phyloP scores from a whole-genome alignment of 148 eudicot genomes.

The Rhododendron ovatum region DNA sequence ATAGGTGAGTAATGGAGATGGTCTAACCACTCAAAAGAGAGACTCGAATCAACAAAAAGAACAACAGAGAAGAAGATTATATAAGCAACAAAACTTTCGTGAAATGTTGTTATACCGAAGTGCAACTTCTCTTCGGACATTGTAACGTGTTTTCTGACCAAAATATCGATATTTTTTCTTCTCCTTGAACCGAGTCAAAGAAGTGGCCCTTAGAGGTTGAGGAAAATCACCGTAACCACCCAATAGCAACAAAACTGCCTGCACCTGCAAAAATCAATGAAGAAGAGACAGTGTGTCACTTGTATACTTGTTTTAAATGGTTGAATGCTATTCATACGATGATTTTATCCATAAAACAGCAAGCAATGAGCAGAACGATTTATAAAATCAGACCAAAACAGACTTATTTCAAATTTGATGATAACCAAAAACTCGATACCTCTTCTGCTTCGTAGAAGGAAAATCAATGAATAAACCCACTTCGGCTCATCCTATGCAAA shows the following conservation, averaged over 20 bases:
- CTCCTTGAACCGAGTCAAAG: slow-evolving; percentile 75
- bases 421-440: not conserved
- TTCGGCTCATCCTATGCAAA: not conserved
- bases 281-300: not conserved
- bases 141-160: slow-evolving; percentile 79
- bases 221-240: slow-evolving; percentile 50
- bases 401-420: not conserved
- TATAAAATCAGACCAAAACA: not conserved
- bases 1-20: not conserved
- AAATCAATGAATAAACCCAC: not conserved
- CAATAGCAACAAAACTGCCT: slow-evolving; percentile 77
- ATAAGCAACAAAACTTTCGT: not conserved
- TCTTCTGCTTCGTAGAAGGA: not conserved
- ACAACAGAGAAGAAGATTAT: not conserved
- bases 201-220: slow-evolving; percentile 67
- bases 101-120: slow-evolving; percentile 40
- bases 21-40: not conserved
- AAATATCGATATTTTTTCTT: slow-evolving; percentile 84
- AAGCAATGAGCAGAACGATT: too few relatives aligned
- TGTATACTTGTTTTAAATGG: not conserved
- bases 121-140: slow-evolving; percentile 90
- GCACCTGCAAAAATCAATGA: slow-evolving; percentile 48
- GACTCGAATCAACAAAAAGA: not conserved
- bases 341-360: not conserved
- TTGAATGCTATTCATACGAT: not conserved